Evolutionary conservation across 1,139 yeast species (phyloP).

Genomic region (Kodamaea sp.): DNA sequence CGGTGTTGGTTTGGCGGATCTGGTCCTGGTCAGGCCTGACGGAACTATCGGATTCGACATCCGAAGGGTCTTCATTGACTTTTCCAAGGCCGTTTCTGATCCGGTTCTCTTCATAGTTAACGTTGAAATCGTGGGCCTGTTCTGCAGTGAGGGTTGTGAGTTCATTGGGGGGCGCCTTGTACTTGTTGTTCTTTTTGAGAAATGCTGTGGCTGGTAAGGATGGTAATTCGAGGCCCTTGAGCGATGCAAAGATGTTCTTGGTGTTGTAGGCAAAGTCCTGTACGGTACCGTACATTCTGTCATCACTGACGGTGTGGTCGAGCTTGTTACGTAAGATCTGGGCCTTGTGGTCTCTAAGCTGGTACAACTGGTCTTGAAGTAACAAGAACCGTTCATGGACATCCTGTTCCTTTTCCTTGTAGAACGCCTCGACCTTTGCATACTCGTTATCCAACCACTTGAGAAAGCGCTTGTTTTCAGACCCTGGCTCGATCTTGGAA

Average conservation of each 20-base stretch:
- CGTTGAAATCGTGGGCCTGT: slow-evolving; percentile 21
- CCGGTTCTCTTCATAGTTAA: slow-evolving; percentile 41
- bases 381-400: slow-evolving; percentile 60
- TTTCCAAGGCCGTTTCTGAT: slow-evolving; percentile 38
- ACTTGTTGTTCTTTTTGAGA: slow-evolving; percentile 28
- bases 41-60: slow-evolving; percentile 7
- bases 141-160: slow-evolving; percentile 6
- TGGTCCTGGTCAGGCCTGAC: not conserved
- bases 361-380: slow-evolving; percentile 68
- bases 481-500: slow-evolving; percentile 20
- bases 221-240: slow-evolving; percentile 55
- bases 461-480: slow-evolving; percentile 46
- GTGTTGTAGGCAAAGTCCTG: slow-evolving; percentile 37
- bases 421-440: slow-evolving; percentile 61
- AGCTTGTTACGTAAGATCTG: slow-evolving; percentile 12
- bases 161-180: slow-evolving; percentile 10
- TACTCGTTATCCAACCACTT: slow-evolving; percentile 65
- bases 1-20: slow-evolving; percentile 3
- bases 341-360: slow-evolving; percentile 56
- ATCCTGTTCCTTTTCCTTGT: slow-evolving; percentile 58
- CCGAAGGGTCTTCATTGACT: slow-evolving; percentile 7
- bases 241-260: slow-evolving; percentile 30
- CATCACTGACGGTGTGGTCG: slow-evolving; percentile 10
- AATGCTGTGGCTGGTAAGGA: slow-evolving; percentile 56
- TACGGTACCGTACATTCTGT: slow-evolving; percentile 23